Conservation (phyloP, 2,329 filamentous ascomycete genomes). For the Sporothrix pseudoabietina region DNA sequence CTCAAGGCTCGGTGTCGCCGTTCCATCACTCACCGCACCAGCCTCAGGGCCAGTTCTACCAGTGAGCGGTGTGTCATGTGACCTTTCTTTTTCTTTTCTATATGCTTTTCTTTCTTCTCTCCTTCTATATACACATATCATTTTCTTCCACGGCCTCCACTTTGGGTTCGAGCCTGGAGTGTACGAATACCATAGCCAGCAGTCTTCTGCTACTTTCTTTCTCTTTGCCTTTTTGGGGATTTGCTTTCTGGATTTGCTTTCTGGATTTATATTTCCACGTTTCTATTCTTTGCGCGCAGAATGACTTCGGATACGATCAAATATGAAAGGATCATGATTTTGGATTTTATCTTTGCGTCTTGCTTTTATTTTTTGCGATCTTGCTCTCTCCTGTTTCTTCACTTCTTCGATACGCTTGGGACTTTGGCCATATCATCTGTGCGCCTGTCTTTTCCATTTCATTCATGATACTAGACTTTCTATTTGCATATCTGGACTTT, state of each 20-base stretch:
- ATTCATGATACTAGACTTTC: constrained; percentile 1
- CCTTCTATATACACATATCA: background rate
- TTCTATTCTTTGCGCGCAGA: background rate
- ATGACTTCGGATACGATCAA: constrained; percentile 24
- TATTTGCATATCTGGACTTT: background rate
- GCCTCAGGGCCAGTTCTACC: constrained; percentile 39
- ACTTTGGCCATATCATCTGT: background rate
- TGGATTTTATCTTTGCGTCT: background rate
- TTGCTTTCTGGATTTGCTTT: background rate
- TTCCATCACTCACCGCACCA: constrained; percentile 48
- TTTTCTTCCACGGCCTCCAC: background rate
- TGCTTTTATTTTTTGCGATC: background rate
- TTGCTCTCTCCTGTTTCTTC: background rate
- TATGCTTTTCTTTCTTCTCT: background rate
- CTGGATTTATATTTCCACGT: too few relatives aligned
- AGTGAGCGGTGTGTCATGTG: constrained; percentile 14
- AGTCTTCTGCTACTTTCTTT: constrained; percentile 2
- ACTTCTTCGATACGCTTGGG: background rate
- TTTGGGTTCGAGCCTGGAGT: background rate
- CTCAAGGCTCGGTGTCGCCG: constrained; percentile 49
- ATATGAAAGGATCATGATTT: constrained; percentile 24
- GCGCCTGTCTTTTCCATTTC: background rate
- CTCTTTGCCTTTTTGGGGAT: constrained; percentile 29
- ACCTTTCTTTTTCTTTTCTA: background rate
- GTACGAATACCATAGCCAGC: constrained; percentile 5